phyloP scores from a whole-genome alignment of 768 basidiomycete genomes.

The button mushroom (Agaricus bisporus) region DNA sequence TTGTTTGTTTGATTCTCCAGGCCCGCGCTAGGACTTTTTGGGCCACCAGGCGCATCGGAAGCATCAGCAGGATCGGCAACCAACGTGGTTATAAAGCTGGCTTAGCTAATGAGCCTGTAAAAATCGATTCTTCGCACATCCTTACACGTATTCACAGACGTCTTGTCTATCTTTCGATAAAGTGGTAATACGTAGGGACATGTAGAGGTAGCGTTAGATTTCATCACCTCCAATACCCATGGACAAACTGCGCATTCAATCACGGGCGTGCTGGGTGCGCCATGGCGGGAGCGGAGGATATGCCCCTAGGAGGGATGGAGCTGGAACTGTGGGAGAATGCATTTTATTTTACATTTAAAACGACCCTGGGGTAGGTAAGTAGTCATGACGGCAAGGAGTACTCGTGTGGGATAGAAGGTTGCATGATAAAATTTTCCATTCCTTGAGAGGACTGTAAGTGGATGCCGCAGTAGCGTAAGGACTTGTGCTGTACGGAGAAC shows the following conservation, averaged over 20 bases:
- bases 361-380: slow-evolving; percentile 9
- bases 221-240: too few relatives aligned
- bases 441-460: background rate
- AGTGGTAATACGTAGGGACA: slow-evolving; percentile 7
- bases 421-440: slow-evolving; percentile 4
- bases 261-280: background rate
- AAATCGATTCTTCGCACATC: background rate
- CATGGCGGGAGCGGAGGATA: background rate
- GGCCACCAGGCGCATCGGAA: slow-evolving; percentile 2
- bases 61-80: background rate
- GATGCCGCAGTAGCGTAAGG: slow-evolving; percentile 9
- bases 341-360: slow-evolving; percentile 8
- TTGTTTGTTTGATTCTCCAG: background rate
- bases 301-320: background rate
- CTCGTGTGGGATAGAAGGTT: slow-evolving; percentile 3
- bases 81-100: too few relatives aligned
- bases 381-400: slow-evolving; percentile 9
- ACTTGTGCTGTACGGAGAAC: slow-evolving; percentile 6
- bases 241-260: too few relatives aligned
- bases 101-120: too few relatives aligned
- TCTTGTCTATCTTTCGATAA: slow-evolving; percentile 7
- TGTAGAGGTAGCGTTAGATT: too few relatives aligned
- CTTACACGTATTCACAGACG: background rate
- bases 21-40: slow-evolving; percentile 2
- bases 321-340: background rate